A percentile compares a stretch with the other conserved stretches of the same genome.
Evolutionary conservation across 2,329 filamentous ascomycete genomes (phyloP).

Genomic region (Venturia effusa): DNA sequence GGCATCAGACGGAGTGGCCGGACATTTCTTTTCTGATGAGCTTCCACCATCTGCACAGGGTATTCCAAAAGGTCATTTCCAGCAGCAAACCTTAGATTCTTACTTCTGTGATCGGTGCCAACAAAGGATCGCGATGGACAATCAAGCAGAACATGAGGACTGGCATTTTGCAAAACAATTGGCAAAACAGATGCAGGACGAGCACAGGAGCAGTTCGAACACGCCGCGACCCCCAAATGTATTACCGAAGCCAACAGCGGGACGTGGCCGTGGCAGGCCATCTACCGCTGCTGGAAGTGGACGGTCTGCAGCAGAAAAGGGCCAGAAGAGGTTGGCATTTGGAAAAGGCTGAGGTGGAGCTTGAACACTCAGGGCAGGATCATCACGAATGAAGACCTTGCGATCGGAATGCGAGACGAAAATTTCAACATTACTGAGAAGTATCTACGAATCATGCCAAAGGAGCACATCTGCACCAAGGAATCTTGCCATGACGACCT

Average conservation of each 20-base stretch:
- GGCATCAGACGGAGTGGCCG: not conserved
- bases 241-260: constrained; percentile 11
- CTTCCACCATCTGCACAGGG: constrained; percentile 11
- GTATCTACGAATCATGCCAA: not conserved
- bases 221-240: constrained; percentile 16
- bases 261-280: constrained; percentile 4
- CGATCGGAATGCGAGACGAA: not conserved
- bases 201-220: constrained; percentile 29
- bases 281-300: not conserved
- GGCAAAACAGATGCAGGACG: constrained; percentile 43
- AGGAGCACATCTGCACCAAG: not conserved
- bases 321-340: constrained; percentile 12
- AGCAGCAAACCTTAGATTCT: constrained; percentile 19
- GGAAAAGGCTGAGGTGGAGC: constrained; percentile 8
- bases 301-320: constrained; percentile 10
- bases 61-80: constrained; percentile 9
- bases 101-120: constrained; percentile 57
- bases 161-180: constrained; percentile 92
- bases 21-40: not conserved
- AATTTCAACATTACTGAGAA: not conserved
- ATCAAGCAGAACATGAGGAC: constrained; percentile 70
- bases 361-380: not conserved
- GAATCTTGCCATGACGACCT: not conserved
- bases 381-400: not conserved
- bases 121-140: constrained; percentile 44